Evolutionary conservation across 1,139 yeast genomes (phyloP), one percentile per base, ranked within the genome.

Genomic region (Tardiomyces depauwii): DNA sequence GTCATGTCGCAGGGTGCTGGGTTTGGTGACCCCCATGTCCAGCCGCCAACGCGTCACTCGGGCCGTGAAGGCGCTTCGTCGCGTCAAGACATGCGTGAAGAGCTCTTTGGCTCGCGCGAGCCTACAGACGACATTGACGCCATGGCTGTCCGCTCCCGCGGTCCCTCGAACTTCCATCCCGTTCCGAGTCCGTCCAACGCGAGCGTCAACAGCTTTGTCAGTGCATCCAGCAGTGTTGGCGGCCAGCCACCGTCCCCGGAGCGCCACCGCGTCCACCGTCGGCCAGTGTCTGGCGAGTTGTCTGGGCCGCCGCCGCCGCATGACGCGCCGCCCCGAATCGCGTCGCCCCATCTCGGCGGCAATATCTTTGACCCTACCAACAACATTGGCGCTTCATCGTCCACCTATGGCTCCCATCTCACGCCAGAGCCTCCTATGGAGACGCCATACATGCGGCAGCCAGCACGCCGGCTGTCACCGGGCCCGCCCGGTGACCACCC

Each of bases 81-180:
- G 2, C 50, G 53, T 13, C 49, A 42, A 1, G 52, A 50, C 21
- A 52, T 55, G 40, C 49, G 57, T 16, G 51, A 55, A 41, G 18
- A 21, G 13, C 18, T 39, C 45, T 55, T 56, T 41, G 59, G 58
- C 27, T 40, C 46, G 12, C 44, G 42, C 12, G 59, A 55, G 44
- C 58, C 59, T 9, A 48, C 47, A n/a, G 58, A 55, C 25, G 42
- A 54, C 13, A 54, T 55, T 40, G 46, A 48, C 30, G 45, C 55
- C 10, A 45, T 49, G 28, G 51, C 52, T 6, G 51, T 51, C 12
- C 40, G 58, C 18, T 46, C 48, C 36, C 44, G 36, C 23, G 47
- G 49, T 3, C 18, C 18, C n/a, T 21, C n/a, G 14, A 19, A 13
- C 13, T 39, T 39, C 16, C 27, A 12, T 6, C 41, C 41, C 6